These are phyloP conservation scores for Sporothrix phasma DNA, from an alignment of 2,329 filamentous ascomycete species.

Conservation along the genomic window DNA sequence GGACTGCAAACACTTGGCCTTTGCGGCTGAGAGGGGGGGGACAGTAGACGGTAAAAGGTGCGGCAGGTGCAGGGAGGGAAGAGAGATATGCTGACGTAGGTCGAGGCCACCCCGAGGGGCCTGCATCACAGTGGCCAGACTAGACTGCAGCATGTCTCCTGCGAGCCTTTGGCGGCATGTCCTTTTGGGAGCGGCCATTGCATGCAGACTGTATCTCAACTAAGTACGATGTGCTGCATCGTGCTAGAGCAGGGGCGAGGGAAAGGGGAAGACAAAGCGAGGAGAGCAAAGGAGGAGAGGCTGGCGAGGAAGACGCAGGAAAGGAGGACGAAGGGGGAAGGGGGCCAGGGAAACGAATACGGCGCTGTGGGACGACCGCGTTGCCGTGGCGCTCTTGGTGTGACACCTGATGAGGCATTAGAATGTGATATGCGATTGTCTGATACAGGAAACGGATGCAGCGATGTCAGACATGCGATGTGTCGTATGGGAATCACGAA, in stretches of 20 bases:
- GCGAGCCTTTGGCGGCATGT: not conserved
- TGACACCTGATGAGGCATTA: not conserved
- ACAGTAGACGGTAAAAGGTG: too few species aligned
- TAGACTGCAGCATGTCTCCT: not conserved
- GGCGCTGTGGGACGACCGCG: not conserved
- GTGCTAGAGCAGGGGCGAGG: not conserved
- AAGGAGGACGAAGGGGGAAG: not conserved
- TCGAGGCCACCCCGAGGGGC: not conserved
- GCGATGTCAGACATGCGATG: not conserved
- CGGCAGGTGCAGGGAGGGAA: too few species aligned
- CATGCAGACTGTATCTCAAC: not conserved
- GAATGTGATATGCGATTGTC: not conserved
- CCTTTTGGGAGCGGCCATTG: not conserved
- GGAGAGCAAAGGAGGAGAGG: not conserved
- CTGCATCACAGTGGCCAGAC: not conserved
- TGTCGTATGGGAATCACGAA: not conserved
- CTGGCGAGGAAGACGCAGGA: too few species aligned
- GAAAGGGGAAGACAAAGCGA: not conserved
- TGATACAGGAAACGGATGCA: not conserved
- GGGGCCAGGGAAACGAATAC: not conserved
- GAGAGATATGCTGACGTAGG: not conserved
- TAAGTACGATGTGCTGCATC: too few species aligned
- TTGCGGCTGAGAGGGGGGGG: not conserved
- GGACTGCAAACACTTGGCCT: not conserved
- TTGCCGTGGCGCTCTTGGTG: not conserved